Evolutionary conservation across 208 protist genomes (phyloP).

Genomic region (Acanthamoeba triangularis): DNA sequence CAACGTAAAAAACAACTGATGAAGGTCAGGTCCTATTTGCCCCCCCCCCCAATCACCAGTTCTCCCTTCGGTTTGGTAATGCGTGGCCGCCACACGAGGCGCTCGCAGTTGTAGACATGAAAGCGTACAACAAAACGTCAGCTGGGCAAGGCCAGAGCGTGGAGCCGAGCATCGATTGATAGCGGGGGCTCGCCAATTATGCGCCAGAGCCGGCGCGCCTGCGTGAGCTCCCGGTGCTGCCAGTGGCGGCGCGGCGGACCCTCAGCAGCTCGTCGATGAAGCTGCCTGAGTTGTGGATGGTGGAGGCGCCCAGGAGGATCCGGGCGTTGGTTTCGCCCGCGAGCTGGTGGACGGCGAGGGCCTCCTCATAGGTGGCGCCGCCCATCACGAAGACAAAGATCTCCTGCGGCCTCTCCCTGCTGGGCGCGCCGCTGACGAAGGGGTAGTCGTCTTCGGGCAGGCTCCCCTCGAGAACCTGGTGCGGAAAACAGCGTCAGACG

Average conservation of each 20-base stretch:
- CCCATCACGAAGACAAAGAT: conserved; percentile 94
- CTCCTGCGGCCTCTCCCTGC: conserved; percentile 86
- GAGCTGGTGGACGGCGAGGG: conserved; percentile 78
- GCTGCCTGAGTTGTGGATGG: conserved; percentile 84
- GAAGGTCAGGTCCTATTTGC: no score
- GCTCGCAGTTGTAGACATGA: no score
- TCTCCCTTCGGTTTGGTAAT: no score
- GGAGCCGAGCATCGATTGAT: no score
- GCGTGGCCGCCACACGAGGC: no score
- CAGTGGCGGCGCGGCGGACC: not conserved
- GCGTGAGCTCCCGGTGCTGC: not conserved
- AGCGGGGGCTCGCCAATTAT: not conserved
- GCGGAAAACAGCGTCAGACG: not conserved
- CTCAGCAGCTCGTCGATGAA: conserved; percentile 45
- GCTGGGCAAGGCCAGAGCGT: no score
- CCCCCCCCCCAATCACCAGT: no score
- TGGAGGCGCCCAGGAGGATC: conserved; percentile 87
- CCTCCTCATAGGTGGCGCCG: conserved; percentile 93
- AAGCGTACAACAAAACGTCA: no score
- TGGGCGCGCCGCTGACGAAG: conserved; percentile 70
- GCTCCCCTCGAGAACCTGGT: conserved; percentile 86
- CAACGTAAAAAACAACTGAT: no score
- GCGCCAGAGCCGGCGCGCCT: not conserved
- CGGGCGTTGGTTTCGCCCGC: conserved; percentile 64
- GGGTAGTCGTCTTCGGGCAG: conserved; percentile 89